Evolutionary conservation across 2,329 filamentous ascomycete genomes (phyloP).

Genomic region (Cytospora chrysosperma): DNA sequence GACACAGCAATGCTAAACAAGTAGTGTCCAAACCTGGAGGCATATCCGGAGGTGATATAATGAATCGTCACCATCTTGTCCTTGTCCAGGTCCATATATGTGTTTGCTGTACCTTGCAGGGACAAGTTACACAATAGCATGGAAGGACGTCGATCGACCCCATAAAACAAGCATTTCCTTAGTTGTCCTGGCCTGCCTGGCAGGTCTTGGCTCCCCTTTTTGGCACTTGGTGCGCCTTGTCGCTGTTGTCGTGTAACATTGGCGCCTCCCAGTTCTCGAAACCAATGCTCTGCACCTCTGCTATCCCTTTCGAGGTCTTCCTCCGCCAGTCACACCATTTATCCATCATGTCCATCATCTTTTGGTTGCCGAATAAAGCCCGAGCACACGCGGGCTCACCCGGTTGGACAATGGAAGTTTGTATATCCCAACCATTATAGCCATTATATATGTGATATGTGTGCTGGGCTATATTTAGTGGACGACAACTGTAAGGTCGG

Average conservation of each 20-base stretch:
- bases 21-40: background rate
- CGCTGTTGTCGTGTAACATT: background rate
- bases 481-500: background rate
- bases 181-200: background rate
- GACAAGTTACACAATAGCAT: background rate
- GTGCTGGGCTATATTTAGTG: background rate
- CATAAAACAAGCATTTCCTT: slow-evolving; percentile 3
- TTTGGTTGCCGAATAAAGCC: slow-evolving; percentile 14
- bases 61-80: slow-evolving; percentile 16
- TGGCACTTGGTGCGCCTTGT: too few species aligned
- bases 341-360: background rate
- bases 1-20: background rate
- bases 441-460: too few species aligned
- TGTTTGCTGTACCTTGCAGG: background rate
- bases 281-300: too few species aligned
- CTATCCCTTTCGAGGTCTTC: background rate
- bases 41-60: background rate
- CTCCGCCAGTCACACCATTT: background rate
- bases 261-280: too few species aligned
- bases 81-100: too few species aligned
- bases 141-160: background rate
- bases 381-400: slow-evolving; percentile 10
- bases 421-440: background rate
- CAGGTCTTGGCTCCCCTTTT: background rate
- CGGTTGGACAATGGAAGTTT: slow-evolving; percentile 10